Conservation (phyloP, 176 grass and related monocot species). For the Zoysia pacifica region DNA sequence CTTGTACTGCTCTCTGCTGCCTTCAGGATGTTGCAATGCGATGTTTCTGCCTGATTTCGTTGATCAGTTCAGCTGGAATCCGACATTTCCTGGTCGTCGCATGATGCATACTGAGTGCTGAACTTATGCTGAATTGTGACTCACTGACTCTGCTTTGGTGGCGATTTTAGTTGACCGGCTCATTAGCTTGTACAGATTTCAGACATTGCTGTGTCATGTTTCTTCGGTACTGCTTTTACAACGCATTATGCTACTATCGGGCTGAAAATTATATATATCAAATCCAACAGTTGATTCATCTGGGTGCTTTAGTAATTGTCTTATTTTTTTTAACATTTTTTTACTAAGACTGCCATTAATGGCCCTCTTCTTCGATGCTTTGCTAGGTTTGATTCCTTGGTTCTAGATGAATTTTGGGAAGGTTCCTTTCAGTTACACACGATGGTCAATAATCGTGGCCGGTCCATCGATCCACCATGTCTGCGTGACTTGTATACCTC, state of each 20-base stretch:
- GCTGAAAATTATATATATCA: too few species aligned
- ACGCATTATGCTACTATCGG: too few species aligned
- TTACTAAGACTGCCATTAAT: too few species aligned
- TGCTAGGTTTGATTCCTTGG: not conserved
- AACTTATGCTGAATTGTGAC: not conserved
- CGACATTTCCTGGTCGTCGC: not conserved
- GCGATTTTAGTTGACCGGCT: not conserved
- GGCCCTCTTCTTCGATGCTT: not conserved
- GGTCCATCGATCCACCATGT: not conserved
- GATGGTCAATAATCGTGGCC: not conserved
- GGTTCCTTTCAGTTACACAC: not conserved
- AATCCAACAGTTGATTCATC: too few species aligned
- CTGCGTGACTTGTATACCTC: not conserved
- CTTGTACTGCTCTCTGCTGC: not conserved
- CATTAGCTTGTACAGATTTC: not conserved
- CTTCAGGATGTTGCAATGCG: slow-evolving; percentile 8
- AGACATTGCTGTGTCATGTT: not conserved
- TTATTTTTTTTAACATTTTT: too few species aligned
- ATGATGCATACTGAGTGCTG: slow-evolving; percentile 6
- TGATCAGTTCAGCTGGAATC: not conserved
- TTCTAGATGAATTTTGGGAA: not conserved
- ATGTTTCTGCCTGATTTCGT: slow-evolving; percentile 9
- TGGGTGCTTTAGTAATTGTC: too few species aligned
- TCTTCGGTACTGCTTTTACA: not conserved
- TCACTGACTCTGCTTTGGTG: not conserved